Conservation (phyloP, 2,329 filamentous ascomycete genomes). For the Akanthomyces uredinophilus region DNA sequence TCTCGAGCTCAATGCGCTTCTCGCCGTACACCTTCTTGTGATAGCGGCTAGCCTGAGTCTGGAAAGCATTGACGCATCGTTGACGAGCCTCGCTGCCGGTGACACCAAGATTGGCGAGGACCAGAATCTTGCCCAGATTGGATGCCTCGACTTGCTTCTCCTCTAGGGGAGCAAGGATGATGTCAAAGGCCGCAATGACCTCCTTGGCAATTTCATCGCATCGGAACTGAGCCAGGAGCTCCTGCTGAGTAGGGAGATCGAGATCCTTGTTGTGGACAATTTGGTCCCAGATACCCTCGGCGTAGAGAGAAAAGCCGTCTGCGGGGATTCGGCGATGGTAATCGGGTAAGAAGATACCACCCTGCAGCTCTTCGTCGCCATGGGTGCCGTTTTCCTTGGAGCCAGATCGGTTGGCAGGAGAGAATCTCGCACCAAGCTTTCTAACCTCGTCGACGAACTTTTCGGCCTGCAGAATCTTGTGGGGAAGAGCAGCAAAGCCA, state of each 20-base stretch:
- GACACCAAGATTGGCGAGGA: slow-evolving; percentile 69
- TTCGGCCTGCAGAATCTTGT: slow-evolving; percentile 94
- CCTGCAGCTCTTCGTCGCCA: slow-evolving; percentile 67
- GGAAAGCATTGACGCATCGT: slow-evolving; percentile 77
- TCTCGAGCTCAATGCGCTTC: slow-evolving; percentile 79
- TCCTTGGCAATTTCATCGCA: slow-evolving; percentile 95
- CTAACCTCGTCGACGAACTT: slow-evolving; percentile 79
- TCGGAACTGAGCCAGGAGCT: slow-evolving; percentile 91
- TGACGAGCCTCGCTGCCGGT: slow-evolving; percentile 67
- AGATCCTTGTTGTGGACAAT: slow-evolving; percentile 99
- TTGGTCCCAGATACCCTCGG: slow-evolving; percentile 93
- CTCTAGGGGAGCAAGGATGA: slow-evolving; percentile 76
- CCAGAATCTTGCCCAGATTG: slow-evolving; percentile 64
- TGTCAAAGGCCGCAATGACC: slow-evolving; percentile 78
- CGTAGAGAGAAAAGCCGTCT: slow-evolving; percentile 93
- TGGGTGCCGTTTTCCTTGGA: slow-evolving; percentile 48
- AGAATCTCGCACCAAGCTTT: slow-evolving; percentile 75
- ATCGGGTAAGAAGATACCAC: slow-evolving; percentile 82
- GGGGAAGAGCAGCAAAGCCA: slow-evolving; percentile 88
- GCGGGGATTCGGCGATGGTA: slow-evolving; percentile 95
- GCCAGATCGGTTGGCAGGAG: slow-evolving; percentile 69
- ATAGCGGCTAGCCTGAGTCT: slow-evolving; percentile 85
- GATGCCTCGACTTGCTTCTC: slow-evolving; percentile 73
- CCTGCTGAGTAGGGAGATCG: slow-evolving; percentile 93
- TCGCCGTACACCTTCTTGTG: slow-evolving; percentile 91